phyloP scores from a whole-genome alignment of 441 rosid species.

The Adansonia rubrostipa region DNA sequence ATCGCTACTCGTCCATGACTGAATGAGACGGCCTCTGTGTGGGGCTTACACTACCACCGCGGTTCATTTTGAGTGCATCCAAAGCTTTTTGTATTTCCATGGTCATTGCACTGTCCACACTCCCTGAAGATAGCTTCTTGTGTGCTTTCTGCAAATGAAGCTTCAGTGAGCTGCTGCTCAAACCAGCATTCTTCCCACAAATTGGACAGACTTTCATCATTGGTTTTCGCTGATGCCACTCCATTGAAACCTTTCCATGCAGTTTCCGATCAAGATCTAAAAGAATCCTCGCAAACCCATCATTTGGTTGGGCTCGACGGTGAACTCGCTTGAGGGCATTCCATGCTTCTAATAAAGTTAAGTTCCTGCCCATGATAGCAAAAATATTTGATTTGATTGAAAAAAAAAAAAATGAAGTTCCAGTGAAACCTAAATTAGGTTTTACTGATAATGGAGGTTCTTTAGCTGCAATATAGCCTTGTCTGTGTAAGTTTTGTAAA shows the following conservation, averaged over 20 bases:
- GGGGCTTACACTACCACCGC: conserved; percentile 74
- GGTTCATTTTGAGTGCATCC: conserved; percentile 72
- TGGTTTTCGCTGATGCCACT: conserved; percentile 91
- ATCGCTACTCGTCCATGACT: conserved; percentile 41
- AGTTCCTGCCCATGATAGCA: conserved; percentile 55
- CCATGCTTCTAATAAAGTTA: conserved; percentile 83
- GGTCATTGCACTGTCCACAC: conserved; percentile 97
- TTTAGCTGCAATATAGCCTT: conserved; percentile 6
- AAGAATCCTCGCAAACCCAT: conserved; percentile 81
- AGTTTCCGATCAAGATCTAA: conserved; percentile 67
- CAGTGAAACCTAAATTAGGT: neutral
- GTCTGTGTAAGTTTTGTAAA: neutral
- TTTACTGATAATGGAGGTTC: neutral
- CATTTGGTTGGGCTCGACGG: conserved; percentile 95
- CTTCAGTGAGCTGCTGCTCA: conserved; percentile 92
- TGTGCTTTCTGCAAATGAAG: conserved; percentile 92
- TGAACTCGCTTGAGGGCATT: conserved; percentile 72
- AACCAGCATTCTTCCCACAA: conserved; percentile 93
- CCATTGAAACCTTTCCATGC: conserved; percentile 90
- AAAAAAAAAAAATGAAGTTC: neutral
- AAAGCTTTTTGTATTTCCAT: conserved; percentile 94
- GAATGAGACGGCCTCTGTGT: conserved; percentile 50
- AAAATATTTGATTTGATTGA: neutral
- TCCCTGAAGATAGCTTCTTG: conserved; percentile 84
- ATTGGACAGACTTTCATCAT: conserved; percentile 88